phyloP scores from a whole-genome alignment of 352 stramenopile genomes.

The Phytophthora kernoviae region DNA sequence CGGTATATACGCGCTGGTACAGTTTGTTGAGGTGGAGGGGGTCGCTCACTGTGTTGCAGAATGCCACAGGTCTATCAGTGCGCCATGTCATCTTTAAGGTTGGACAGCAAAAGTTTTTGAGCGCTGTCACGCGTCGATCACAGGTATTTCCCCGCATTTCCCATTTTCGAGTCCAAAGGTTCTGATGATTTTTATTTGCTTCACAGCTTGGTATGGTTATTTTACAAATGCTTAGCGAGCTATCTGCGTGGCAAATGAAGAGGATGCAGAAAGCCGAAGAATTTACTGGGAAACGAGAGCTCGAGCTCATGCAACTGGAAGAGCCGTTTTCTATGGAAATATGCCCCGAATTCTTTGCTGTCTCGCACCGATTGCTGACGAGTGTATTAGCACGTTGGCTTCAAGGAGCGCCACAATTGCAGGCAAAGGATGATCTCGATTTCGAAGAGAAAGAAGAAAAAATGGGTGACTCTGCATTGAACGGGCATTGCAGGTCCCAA shows the following conservation, averaged over 20 bases:
- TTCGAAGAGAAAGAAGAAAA: conserved; percentile 35
- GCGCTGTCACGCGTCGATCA: conserved; percentile 66
- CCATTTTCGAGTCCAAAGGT: neutral
- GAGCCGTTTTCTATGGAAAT: conserved; percentile 87
- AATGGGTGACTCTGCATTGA: conserved; percentile 8
- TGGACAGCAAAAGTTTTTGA: conserved; percentile 30
- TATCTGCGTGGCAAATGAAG: conserved; percentile 90
- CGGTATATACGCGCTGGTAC: neutral
- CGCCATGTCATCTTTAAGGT: conserved; percentile 27
- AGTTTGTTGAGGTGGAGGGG: neutral
- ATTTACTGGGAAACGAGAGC: conserved; percentile 67
- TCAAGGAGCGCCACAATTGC: conserved; percentile 3
- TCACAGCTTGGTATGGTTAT: conserved; percentile 72
- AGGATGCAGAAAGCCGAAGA: conserved; percentile 89
- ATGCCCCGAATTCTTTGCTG: conserved; percentile 69
- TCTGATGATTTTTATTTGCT: conserved; percentile 2
- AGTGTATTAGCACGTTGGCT: conserved; percentile 70
- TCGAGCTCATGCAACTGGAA: conserved; percentile 78
- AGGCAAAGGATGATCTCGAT: conserved; percentile 5
- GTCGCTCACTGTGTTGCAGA: conserved; percentile 12
- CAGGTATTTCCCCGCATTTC: conserved; percentile 43
- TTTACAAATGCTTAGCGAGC: conserved; percentile 72
- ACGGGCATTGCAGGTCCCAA: conserved; percentile 5
- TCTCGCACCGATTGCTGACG: conserved; percentile 69
- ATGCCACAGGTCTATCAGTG: conserved; percentile 7